Percentiles rank a stretch among this genome's conserved stretches.
Conservation (phyloP, 345 rosid species). For the Pelargonium nanum region DNA sequence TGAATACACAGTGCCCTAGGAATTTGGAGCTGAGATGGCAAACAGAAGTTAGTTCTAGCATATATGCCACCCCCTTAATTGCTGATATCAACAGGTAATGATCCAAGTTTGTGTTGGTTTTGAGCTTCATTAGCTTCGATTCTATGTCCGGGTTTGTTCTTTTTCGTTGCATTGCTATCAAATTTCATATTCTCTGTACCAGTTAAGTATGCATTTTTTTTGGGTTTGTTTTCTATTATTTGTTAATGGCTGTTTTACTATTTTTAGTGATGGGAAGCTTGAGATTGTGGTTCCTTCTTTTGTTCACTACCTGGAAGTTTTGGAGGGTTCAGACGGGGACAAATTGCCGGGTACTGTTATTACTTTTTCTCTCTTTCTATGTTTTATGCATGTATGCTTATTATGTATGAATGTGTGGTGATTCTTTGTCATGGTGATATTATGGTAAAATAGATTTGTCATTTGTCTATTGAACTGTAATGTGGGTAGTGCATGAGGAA, state of each 20-base stretch:
- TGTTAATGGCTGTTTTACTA: no score
- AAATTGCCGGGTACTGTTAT: constrained; percentile 72
- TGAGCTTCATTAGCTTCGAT: not conserved
- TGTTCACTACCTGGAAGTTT: constrained; percentile 95
- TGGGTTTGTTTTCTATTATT: not conserved
- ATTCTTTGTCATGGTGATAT: no score
- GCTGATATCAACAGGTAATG: constrained; percentile 86
- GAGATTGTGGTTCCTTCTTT: constrained; percentile 94
- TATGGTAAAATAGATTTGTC: no score
- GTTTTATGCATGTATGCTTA: no score
- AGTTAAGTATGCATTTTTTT: not conserved
- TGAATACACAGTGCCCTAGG: constrained; percentile 88
- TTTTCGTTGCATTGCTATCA: not conserved
- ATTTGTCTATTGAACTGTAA: not conserved
- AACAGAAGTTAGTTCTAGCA: constrained; percentile 94
- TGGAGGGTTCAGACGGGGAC: constrained; percentile 98
- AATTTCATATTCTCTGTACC: no score
- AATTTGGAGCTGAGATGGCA: constrained; percentile 97
- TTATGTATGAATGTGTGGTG: no score
- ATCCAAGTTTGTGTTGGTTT: not conserved
- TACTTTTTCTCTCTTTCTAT: no score
- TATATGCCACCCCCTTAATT: constrained; percentile 84
- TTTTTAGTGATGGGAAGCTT: constrained; percentile 88
- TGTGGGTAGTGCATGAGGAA: not conserved
- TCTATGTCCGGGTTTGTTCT: not conserved